Evolutionary conservation across 495 filamentous ascomycete species (phyloP).

Genomic region (Evernia prunastri): DNA sequence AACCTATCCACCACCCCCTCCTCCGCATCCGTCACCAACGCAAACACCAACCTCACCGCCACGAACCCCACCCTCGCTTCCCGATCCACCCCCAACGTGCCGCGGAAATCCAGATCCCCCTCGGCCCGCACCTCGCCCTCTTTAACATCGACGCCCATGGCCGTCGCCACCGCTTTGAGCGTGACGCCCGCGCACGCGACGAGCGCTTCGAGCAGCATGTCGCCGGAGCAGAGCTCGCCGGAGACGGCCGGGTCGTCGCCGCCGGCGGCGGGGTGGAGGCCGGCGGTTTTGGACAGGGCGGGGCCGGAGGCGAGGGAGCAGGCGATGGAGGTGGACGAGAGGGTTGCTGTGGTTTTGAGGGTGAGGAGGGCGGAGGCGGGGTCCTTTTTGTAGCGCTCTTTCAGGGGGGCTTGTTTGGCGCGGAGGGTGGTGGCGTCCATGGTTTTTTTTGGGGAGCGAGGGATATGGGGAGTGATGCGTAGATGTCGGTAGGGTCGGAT

Average conservation of each 20-base stretch:
- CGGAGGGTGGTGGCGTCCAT: slow-evolving; percentile 32
- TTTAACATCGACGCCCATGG: slow-evolving; percentile 29
- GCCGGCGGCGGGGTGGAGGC: slow-evolving; percentile 32
- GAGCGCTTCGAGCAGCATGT: slow-evolving; percentile 37
- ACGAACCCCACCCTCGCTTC: slow-evolving; percentile 34
- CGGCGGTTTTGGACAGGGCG: slow-evolving; percentile 29
- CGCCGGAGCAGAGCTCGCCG: slow-evolving; percentile 35
- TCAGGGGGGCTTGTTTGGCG: slow-evolving; percentile 33
- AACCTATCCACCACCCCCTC: slow-evolving; percentile 33
- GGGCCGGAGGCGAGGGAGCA: slow-evolving; percentile 32
- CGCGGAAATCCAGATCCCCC: slow-evolving; percentile 36
- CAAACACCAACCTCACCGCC: slow-evolving; percentile 31
- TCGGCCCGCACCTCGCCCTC: slow-evolving; percentile 31
- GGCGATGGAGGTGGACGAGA: slow-evolving; percentile 28
- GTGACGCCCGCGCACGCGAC: slow-evolving; percentile 37
- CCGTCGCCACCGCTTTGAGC: slow-evolving; percentile 35
- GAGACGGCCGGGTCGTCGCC: slow-evolving; percentile 30
- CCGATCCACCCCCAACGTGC: slow-evolving; percentile 35
- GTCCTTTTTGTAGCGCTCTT: slow-evolving; percentile 29
- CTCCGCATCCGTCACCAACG: slow-evolving; percentile 29
- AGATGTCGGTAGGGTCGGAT: too few relatives aligned
- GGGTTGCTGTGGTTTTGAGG: slow-evolving; percentile 30
- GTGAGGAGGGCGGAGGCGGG: slow-evolving; percentile 34
- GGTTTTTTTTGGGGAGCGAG: not conserved
- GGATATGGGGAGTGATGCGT: not conserved